These are phyloP conservation scores for Pleomassaria siparia DNA, from an alignment of 2,329 filamentous ascomycete genomes.

Conservation along the genomic window DNA sequence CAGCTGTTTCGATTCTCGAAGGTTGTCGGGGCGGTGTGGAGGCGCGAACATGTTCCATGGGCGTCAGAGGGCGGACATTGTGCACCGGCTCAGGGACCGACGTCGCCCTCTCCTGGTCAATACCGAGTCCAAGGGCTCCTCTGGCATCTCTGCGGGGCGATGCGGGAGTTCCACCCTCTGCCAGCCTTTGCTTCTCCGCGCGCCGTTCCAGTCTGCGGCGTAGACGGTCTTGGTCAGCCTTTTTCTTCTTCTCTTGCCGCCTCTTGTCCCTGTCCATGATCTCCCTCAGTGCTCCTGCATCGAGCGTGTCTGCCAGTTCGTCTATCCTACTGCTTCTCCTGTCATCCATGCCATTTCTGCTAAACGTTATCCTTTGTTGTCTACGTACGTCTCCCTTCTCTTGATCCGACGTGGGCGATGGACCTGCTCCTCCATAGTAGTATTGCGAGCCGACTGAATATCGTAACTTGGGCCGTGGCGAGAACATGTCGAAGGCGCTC, in stretches of 20 bases:
- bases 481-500: slow-evolving; percentile 76
- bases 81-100: slow-evolving; percentile 59
- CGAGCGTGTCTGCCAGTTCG: slow-evolving; percentile 78
- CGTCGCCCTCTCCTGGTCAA: slow-evolving; percentile 53
- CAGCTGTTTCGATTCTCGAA: slow-evolving; percentile 17
- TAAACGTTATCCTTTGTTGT: slow-evolving; percentile 55
- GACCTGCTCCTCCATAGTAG: slow-evolving; percentile 43
- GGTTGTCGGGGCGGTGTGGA: slow-evolving; percentile 39
- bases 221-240: slow-evolving; percentile 66
- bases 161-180: slow-evolving; percentile 57
- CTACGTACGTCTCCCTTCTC: slow-evolving; percentile 52
- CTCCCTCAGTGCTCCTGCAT: slow-evolving; percentile 80
- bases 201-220: slow-evolving; percentile 66
- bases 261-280: slow-evolving; percentile 87
- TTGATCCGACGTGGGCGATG: slow-evolving; percentile 45
- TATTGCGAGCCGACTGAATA: slow-evolving; percentile 68
- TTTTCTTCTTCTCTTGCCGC: slow-evolving; percentile 72
- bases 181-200: slow-evolving; percentile 64
- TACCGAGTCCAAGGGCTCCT: slow-evolving; percentile 54
- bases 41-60: slow-evolving; percentile 33
- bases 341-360: slow-evolving; percentile 48
- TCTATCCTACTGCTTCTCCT: slow-evolving; percentile 65
- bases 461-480: slow-evolving; percentile 80
- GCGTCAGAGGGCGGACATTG: slow-evolving; percentile 48
- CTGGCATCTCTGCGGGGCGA: slow-evolving; percentile 55